These are phyloP conservation scores for Globisporangium paddicum DNA, from an alignment of 352 stramenopile genomes.

Conservation along the genomic window DNA sequence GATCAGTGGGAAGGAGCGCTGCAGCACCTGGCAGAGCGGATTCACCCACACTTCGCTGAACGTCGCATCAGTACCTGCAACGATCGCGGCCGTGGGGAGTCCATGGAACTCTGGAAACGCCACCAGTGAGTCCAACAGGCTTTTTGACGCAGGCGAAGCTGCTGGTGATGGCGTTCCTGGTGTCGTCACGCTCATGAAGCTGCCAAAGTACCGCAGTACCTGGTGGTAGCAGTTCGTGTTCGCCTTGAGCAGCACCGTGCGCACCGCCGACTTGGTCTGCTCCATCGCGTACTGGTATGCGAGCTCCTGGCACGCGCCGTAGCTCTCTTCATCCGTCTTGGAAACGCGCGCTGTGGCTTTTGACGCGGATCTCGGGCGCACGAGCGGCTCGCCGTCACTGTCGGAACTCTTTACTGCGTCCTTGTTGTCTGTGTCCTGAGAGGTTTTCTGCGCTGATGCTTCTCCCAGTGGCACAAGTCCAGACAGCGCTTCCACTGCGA, in stretches of 20 bases:
- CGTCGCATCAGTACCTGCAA: slow-evolving; percentile 65
- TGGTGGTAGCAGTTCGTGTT: slow-evolving; percentile 71
- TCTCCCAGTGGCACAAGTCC: not conserved
- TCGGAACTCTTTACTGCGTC: not conserved
- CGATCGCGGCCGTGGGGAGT: slow-evolving; percentile 56
- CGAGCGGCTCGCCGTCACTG: not conserved
- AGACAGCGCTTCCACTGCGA: not conserved
- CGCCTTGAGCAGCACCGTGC: slow-evolving; percentile 51
- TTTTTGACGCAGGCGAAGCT: slow-evolving; percentile 4
- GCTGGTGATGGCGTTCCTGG: not conserved
- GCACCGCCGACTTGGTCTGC: slow-evolving; percentile 41
- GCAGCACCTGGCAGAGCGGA: slow-evolving; percentile 58
- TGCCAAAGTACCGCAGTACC: slow-evolving; percentile 55
- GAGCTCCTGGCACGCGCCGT: slow-evolving; percentile 50
- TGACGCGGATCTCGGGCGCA: not conserved
- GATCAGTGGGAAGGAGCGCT: slow-evolving; percentile 66
- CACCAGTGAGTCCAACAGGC: slow-evolving; percentile 15
- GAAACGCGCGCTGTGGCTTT: not conserved
- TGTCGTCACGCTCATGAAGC: slow-evolving; percentile 23
- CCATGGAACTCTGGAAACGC: slow-evolving; percentile 40
- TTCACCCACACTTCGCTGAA: slow-evolving; percentile 74
- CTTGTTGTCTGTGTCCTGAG: not conserved
- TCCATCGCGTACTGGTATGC: slow-evolving; percentile 64
- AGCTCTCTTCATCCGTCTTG: slow-evolving; percentile 30
- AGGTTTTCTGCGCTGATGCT: not conserved